Conservation (phyloP, 192 early-diverging fungal genomes). For the Dispira simplex region DNA sequence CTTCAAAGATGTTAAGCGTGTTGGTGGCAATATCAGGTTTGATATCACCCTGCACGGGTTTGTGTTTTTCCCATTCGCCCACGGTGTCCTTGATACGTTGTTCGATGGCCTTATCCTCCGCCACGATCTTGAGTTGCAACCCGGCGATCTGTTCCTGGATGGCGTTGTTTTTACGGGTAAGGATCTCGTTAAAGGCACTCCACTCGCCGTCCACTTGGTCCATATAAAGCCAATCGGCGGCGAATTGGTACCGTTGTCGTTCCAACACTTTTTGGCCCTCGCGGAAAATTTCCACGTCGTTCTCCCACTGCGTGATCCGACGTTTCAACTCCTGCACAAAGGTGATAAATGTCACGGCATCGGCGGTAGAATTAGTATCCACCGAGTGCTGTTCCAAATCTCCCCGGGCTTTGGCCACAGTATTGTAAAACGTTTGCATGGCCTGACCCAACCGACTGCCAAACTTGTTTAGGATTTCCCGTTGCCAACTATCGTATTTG, state of each 20-base stretch:
- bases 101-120: constrained; percentile 80
- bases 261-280: constrained; percentile 86
- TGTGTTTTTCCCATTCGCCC: constrained; percentile 86
- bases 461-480: constrained; percentile 86
- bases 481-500: constrained; percentile 97
- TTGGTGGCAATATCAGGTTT: constrained; percentile 71
- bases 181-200: constrained; percentile 91
- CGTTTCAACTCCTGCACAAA: constrained; percentile 91
- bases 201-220: constrained; percentile 97
- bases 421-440: constrained; percentile 67
- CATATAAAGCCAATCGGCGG: constrained; percentile 86
- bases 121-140: constrained; percentile 86
- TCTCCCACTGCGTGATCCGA: constrained; percentile 58
- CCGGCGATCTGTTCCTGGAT: constrained; percentile 93
- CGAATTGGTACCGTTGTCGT: constrained; percentile 86
- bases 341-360: constrained; percentile 86
- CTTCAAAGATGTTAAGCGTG: constrained; percentile 71
- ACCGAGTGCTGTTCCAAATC: constrained; percentile 81
- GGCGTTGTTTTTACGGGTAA: constrained; percentile 72
- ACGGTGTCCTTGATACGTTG: constrained; percentile 65
- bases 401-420: constrained; percentile 56
- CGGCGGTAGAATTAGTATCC: constrained; percentile 71
- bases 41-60: constrained; percentile 90
- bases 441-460: constrained; percentile 59
- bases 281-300: constrained; percentile 74